These are phyloP conservation scores for Leishmania martiniquensis DNA, from an alignment of 208 protist genomes.

Conservation along the genomic window DNA sequence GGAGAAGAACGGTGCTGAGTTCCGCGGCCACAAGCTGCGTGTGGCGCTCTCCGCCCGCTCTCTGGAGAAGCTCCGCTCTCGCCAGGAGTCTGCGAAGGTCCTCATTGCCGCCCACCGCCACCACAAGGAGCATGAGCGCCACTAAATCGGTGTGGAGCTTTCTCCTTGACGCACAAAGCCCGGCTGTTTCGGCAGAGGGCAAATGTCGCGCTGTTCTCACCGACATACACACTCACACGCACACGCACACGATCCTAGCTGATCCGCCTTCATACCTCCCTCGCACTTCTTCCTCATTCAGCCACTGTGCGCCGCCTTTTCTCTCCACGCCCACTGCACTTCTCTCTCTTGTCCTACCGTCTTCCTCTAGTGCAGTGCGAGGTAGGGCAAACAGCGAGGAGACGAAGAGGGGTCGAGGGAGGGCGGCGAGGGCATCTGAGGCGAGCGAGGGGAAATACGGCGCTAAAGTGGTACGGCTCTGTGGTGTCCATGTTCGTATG, in stretches of 20 bases:
- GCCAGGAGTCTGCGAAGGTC: conserved; percentile 54
- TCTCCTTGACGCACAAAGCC: not conserved
- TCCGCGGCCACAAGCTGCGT: conserved; percentile 76
- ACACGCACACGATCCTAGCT: not conserved
- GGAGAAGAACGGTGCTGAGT: conserved; percentile 80
- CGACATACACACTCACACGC: not conserved
- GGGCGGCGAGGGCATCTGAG: not conserved
- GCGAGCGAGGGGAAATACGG: not conserved
- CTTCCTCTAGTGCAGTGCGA: not conserved
- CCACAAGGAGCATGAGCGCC: conserved; percentile 38
- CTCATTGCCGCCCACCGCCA: conserved; percentile 74
- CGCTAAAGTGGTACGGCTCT: not conserved
- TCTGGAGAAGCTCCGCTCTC: conserved; percentile 68
- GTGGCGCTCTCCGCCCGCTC: conserved; percentile 70
- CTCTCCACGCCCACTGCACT: not conserved
- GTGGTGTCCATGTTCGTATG: not conserved
- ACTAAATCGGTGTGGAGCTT: conserved; percentile 6
- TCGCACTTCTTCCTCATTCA: not conserved
- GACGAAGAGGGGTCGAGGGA: not conserved
- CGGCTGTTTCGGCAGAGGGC: not conserved
- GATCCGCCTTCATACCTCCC: not conserved
- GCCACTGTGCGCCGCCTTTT: not conserved
- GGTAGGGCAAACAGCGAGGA: not conserved
- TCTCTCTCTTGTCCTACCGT: not conserved
- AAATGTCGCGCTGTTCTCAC: not conserved